Percentiles rank a stretch among this genome's conserved stretches.
Conservation (phyloP, 2,329 filamentous ascomycete species). For the Colletotrichum aenigma region DNA sequence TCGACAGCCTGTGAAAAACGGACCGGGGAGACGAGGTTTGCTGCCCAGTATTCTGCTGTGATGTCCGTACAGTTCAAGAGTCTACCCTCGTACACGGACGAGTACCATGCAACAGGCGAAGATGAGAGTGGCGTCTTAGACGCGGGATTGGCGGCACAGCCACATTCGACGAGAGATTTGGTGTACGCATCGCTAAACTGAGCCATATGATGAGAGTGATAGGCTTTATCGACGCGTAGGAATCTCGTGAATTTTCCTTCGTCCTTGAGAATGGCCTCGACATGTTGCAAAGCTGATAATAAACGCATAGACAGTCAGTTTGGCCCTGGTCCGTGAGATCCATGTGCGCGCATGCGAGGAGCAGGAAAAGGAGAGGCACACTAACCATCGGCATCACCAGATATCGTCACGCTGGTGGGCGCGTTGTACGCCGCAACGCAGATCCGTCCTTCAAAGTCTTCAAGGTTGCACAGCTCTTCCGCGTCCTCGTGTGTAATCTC, state of each 20-base stretch:
- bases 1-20: constrained; percentile 25
- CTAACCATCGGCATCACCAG: constrained; percentile 28
- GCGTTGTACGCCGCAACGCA: constrained; percentile 27
- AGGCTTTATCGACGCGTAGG: constrained; percentile 20
- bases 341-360: not conserved
- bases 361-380: not conserved
- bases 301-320: not conserved
- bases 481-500: constrained; percentile 22
- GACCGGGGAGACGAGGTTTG: constrained; percentile 31
- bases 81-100: not conserved
- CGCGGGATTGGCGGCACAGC: not conserved
- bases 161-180: not conserved
- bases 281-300: not conserved
- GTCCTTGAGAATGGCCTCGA: not conserved
- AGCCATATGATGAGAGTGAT: constrained; percentile 33
- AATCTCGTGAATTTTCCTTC: not conserved
- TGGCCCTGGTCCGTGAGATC: not conserved
- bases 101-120: not conserved
- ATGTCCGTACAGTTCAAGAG: constrained; percentile 29
- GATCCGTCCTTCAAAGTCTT: constrained; percentile 19
- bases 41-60: constrained; percentile 35
- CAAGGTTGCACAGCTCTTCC: constrained; percentile 1
- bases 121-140: not conserved
- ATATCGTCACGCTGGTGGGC: constrained; percentile 24
- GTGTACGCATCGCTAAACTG: not conserved